Evolutionary conservation across 257 asterid species (phyloP).

Genomic region (Catharanthus roseus): DNA sequence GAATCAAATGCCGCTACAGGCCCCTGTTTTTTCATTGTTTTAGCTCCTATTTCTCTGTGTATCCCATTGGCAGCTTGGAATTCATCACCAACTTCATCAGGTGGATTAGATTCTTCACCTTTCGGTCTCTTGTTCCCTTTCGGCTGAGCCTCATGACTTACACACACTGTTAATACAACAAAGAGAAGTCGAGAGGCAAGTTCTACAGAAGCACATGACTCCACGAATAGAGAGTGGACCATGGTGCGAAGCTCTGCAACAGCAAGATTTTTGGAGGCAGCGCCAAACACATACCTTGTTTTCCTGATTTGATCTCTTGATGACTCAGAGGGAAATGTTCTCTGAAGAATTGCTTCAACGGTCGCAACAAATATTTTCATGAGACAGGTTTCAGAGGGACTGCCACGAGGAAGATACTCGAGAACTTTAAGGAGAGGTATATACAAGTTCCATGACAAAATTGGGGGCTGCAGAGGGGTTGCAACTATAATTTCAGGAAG

Average conservation of each 20-base stretch:
- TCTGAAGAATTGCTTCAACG: slow-evolving; percentile 88
- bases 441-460: slow-evolving; percentile 89
- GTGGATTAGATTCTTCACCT: slow-evolving; percentile 39
- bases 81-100: slow-evolving; percentile 42
- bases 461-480: slow-evolving; percentile 90
- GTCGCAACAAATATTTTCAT: slow-evolving; percentile 99
- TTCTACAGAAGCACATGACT: slow-evolving; percentile 82
- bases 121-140: slow-evolving; percentile 67
- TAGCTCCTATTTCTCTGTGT: slow-evolving; percentile 35
- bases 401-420: slow-evolving; percentile 97
- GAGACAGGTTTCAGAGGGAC: slow-evolving; percentile 96
- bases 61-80: slow-evolving; percentile 31
- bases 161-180: slow-evolving; percentile 88
- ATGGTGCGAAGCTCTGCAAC: slow-evolving; percentile 95
- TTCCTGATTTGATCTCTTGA: slow-evolving; percentile 74
- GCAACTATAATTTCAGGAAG: slow-evolving; percentile 96
- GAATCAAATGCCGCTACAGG: slow-evolving; percentile 97
- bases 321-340: slow-evolving; percentile 89
- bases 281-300: slow-evolving; percentile 67
- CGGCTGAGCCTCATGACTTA: slow-evolving; percentile 89
- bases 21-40: slow-evolving; percentile 65
- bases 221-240: slow-evolving; percentile 91
- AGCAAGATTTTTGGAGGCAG: slow-evolving; percentile 91
- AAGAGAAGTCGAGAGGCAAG: slow-evolving; percentile 97
- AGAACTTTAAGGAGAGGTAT: slow-evolving; percentile 94